Conservation (phyloP, 2,329 filamentous ascomycete species). For the Fusarium subtropicale region DNA sequence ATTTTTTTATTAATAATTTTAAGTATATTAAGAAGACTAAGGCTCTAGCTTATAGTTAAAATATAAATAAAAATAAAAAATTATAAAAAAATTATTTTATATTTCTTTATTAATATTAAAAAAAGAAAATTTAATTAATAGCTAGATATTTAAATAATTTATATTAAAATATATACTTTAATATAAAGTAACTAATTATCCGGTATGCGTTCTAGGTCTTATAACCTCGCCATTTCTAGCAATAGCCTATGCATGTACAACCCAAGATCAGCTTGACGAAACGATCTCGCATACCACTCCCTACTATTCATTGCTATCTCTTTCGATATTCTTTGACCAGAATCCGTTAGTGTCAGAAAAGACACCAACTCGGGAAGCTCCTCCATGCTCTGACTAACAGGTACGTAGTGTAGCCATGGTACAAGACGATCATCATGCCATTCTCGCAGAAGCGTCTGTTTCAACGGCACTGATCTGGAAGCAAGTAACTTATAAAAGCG, state of each 20-base stretch:
- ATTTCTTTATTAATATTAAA: no score
- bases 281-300: not conserved
- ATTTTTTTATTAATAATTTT: no score
- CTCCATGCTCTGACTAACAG: not conserved
- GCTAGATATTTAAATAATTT: rapidly evolving
- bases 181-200: rapidly evolving
- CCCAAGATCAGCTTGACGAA: not conserved
- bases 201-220: rapidly evolving
- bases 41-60: no score
- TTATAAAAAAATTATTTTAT: no score
- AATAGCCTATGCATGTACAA: not conserved
- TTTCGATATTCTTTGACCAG: not conserved
- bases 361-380: not conserved
- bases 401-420: not conserved
- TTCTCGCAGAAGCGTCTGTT: not conserved
- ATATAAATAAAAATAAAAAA: no score
- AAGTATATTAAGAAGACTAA: no score
- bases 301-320: not conserved
- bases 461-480: not conserved
- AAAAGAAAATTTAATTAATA: rapidly evolving
- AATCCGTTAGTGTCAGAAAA: rapidly evolving
- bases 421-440: not conserved
- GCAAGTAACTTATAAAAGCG: not conserved
- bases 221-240: not conserved
- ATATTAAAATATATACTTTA: no score